A percentile compares a stretch with the other conserved stretches of the same genome.
phyloP scores from a whole-genome alignment of 768 basidiomycete genomes.

The Pisolithus microcarpus region DNA sequence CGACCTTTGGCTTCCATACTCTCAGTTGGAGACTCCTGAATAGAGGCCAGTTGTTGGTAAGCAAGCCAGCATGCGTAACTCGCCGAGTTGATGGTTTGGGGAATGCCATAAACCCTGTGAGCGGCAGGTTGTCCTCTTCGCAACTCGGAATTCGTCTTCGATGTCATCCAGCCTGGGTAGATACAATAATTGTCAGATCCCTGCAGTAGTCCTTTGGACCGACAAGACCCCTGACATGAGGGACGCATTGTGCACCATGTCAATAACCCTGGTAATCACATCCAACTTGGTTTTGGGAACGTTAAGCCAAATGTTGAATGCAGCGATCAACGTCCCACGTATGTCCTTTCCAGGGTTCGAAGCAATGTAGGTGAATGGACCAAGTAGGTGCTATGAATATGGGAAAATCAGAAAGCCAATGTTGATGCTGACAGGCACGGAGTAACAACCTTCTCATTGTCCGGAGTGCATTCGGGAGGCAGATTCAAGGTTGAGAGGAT shows the following conservation, averaged over 20 bases:
- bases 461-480: neutral
- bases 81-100: conserved; percentile 90
- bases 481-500: neutral
- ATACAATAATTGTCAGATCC: neutral
- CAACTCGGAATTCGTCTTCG: conserved; percentile 79
- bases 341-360: conserved; percentile 87
- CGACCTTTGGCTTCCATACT: conserved; percentile 1
- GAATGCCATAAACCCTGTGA: conserved; percentile 90
- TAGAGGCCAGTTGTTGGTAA: conserved; percentile 62
- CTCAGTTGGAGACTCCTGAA: neutral
- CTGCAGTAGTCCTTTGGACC: neutral
- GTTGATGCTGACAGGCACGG: neutral
- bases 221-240: conserved; percentile 53
- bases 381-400: conserved; percentile 46
- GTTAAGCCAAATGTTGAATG: conserved; percentile 85
- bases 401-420: neutral
- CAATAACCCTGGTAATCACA: conserved; percentile 68
- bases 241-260: conserved; percentile 86
- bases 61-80: conserved; percentile 93
- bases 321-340: conserved; percentile 71
- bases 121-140: conserved; percentile 83
- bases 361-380: conserved; percentile 79
- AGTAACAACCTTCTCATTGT: neutral
- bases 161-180: conserved; percentile 76
- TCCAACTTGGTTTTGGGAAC: conserved; percentile 64